Percentiles rank a stretch among this genome's conserved stretches.
These are phyloP conservation scores for Infundibulicybe gibba DNA, from an alignment of 768 basidiomycete species.

Conservation along the genomic window DNA sequence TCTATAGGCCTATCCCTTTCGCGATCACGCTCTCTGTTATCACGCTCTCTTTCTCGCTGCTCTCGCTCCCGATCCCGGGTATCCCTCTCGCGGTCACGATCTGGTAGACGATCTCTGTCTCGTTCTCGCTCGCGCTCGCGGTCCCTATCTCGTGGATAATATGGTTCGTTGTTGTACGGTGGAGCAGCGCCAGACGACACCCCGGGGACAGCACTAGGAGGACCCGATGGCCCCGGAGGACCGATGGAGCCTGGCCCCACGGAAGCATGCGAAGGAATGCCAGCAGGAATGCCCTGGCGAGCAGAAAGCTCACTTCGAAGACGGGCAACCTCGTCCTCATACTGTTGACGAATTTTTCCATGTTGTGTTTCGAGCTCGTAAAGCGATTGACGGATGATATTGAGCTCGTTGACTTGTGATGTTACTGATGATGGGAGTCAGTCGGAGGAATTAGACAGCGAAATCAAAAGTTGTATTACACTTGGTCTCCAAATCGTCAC, in stretches of 20 bases:
- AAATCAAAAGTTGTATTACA: conserved; percentile 31
- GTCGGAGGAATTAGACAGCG: background rate
- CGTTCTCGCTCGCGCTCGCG: conserved; percentile 19
- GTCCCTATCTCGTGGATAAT: conserved; percentile 19
- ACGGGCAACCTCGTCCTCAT: conserved; percentile 79
- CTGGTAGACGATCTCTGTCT: conserved; percentile 36
- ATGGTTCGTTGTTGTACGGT: conserved; percentile 15
- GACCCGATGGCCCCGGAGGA: conserved; percentile 11
- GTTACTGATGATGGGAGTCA: conserved; percentile 44
- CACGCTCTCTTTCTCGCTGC: conserved; percentile 9
- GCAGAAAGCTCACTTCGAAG: conserved; percentile 67
- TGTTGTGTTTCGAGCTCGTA: conserved; percentile 93
- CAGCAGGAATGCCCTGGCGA: conserved; percentile 6
- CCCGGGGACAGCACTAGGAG: conserved; percentile 14
- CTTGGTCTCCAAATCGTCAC: conserved; percentile 92
- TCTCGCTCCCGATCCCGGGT: conserved; percentile 16
- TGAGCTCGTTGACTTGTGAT: conserved; percentile 85
- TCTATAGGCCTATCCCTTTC: conserved; percentile 36
- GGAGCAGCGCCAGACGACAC: conserved; percentile 10
- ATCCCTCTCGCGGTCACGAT: conserved; percentile 23
- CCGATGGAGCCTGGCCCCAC: conserved; percentile 12
- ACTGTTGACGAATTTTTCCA: conserved; percentile 78
- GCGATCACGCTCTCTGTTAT: conserved; percentile 16
- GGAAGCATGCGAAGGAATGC: conserved; percentile 18
- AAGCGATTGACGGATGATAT: conserved; percentile 82